A percentile compares a stretch with the other conserved stretches of the same genome.
phyloP scores from a whole-genome alignment of 2,329 filamentous ascomycete genomes.

The Oidium heveae region DNA sequence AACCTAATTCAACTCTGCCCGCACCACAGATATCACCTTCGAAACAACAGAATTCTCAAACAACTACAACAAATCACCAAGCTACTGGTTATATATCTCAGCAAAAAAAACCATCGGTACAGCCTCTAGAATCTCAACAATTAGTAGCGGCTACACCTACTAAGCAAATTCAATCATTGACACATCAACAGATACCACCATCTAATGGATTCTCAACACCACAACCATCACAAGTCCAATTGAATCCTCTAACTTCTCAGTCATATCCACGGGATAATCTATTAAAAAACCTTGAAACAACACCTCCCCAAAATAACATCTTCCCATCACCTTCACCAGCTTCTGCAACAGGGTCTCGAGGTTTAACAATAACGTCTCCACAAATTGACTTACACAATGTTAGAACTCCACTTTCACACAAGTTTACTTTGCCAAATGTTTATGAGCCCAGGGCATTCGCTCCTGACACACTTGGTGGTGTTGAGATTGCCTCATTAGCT shows the following conservation, averaged over 20 bases:
- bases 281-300: slow-evolving; percentile 23
- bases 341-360: slow-evolving; percentile 10
- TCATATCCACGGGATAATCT: slow-evolving; percentile 25
- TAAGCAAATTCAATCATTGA: slow-evolving; percentile 20
- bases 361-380: slow-evolving; percentile 9
- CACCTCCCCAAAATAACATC: slow-evolving; percentile 12
- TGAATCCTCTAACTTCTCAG: slow-evolving; percentile 16
- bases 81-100: slow-evolving; percentile 25
- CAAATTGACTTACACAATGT: slow-evolving; percentile 5
- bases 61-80: slow-evolving; percentile 24
- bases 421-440: slow-evolving; percentile 13
- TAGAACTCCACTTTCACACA: slow-evolving; percentile 4
- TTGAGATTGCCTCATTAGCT: slow-evolving; percentile 38
- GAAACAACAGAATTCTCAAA: slow-evolving; percentile 18
- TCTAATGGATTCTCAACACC: slow-evolving; percentile 25
- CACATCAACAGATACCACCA: slow-evolving; percentile 20
- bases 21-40: slow-evolving; percentile 19
- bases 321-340: slow-evolving; percentile 24
- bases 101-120: slow-evolving; percentile 20
- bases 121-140: slow-evolving; percentile 18
- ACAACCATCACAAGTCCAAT: slow-evolving; percentile 19
- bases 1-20: slow-evolving; percentile 11
- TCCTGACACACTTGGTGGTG: slow-evolving; percentile 40
- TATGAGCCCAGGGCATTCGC: slow-evolving; percentile 30
- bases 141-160: slow-evolving; percentile 16